phyloP scores from a whole-genome alignment of 305 asterid species.

The Solanum hybrid region DNA sequence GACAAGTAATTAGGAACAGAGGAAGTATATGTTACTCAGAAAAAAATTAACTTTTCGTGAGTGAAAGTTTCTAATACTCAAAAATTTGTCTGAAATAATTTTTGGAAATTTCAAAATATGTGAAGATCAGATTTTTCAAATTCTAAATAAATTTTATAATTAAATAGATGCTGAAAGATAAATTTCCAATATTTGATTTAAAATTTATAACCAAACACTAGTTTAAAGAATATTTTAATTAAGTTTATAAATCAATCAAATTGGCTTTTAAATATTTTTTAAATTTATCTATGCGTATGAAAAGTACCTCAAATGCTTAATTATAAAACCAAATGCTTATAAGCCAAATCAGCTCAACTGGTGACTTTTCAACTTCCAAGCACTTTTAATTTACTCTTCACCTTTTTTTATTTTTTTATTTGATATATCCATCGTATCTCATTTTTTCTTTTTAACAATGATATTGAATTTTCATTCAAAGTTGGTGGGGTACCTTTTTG shows the following conservation, averaged over 20 bases:
- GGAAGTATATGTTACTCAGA: neutral
- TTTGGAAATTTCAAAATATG: neutral
- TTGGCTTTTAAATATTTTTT: neutral
- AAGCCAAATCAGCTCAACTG: neutral
- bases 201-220: neutral
- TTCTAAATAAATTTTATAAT: neutral
- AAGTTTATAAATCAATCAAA: neutral
- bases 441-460: neutral
- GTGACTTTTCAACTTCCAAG: neutral
- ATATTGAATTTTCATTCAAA: neutral
- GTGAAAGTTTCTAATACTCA: neutral
- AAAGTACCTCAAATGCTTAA: neutral
- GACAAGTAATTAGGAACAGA: too few species aligned
- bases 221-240: neutral
- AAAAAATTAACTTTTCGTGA: neutral
- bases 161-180: neutral
- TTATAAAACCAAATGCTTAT: neutral
- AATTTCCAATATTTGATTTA: neutral
- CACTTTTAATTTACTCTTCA: neutral
- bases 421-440: neutral
- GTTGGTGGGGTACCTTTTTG: neutral
- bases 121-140: neutral
- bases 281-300: neutral
- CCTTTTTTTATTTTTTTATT: too few species aligned
- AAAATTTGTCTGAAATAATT: neutral